These are phyloP conservation scores for Leptodermis oblonga DNA, from an alignment of 257 asterid genomes.

Conservation along the genomic window DNA sequence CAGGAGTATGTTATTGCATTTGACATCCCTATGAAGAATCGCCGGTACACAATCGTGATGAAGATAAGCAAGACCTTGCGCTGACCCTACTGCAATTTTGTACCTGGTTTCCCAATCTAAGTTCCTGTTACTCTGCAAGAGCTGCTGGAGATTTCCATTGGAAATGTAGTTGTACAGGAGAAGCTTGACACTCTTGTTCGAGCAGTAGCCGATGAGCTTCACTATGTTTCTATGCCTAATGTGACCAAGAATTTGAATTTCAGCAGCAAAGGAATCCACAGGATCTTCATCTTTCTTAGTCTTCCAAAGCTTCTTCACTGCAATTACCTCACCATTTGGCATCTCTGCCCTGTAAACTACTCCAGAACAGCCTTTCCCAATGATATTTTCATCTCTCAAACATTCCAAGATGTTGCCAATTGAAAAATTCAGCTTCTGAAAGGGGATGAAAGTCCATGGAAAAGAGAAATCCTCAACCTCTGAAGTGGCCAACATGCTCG, in stretches of 20 bases:
- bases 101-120: constrained; percentile 95
- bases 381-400: constrained; percentile 66
- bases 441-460: constrained; percentile 92
- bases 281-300: constrained; percentile 63
- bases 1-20: constrained; percentile 85
- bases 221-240: constrained; percentile 91
- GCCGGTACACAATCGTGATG: constrained; percentile 90
- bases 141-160: constrained; percentile 83
- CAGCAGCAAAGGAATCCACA: constrained; percentile 81
- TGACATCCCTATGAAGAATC: constrained; percentile 86
- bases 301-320: constrained; percentile 93
- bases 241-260: constrained; percentile 89
- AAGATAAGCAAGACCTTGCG: constrained; percentile 90
- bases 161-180: constrained; percentile 81
- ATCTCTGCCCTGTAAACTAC: constrained; percentile 77
- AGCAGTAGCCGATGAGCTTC: constrained; percentile 78
- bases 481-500: constrained; percentile 29
- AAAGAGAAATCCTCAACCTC: constrained; percentile 74
- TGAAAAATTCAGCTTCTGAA: constrained; percentile 66
- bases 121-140: constrained; percentile 58
- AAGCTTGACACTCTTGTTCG: constrained; percentile 76
- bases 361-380: constrained; percentile 93
- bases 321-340: constrained; percentile 75
- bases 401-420: constrained; percentile 70
- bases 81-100: constrained; percentile 82